These are phyloP conservation scores for Lipomyces yarrowii DNA, from an alignment of 1,139 yeast genomes.

Conservation along the genomic window DNA sequence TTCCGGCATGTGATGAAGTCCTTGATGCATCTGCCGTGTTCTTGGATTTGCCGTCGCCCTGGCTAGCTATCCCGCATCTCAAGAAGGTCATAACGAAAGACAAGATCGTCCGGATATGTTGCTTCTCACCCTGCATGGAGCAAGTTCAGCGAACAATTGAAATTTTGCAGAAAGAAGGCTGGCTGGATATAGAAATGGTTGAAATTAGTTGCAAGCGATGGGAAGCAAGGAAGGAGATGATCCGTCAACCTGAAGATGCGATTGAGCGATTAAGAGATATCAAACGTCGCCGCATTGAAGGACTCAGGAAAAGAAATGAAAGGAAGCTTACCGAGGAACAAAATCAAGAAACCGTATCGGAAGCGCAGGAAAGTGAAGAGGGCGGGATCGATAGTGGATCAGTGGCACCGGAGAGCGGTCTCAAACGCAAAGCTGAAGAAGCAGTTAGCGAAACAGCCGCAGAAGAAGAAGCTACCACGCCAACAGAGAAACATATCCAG, in stretches of 20 bases:
- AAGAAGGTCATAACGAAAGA: constrained; percentile 58
- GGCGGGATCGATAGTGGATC: constrained; percentile 31
- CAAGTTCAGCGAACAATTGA: constrained; percentile 88
- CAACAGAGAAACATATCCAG: constrained; percentile 14
- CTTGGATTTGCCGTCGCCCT: constrained; percentile 93
- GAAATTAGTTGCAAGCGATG: constrained; percentile 84
- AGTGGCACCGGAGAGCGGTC: constrained; percentile 5
- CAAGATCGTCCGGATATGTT: constrained; percentile 71
- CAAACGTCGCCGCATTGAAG: constrained; percentile 70
- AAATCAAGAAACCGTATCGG: constrained; percentile 34
- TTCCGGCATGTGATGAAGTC: constrained; percentile 41
- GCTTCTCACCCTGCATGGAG: constrained; percentile 97
- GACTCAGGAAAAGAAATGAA: constrained; percentile 63
- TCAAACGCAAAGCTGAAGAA: not conserved
- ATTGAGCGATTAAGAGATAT: constrained; percentile 79
- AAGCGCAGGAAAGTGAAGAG: constrained; percentile 27
- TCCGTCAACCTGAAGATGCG: constrained; percentile 77
- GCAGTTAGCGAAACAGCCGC: constrained; percentile 21
- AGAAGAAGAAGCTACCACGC: constrained; percentile 16
- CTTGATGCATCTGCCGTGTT: constrained; percentile 73
- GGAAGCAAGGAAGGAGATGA: constrained; percentile 93
- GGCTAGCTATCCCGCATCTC: constrained; percentile 90
- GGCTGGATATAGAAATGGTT: constrained; percentile 92
- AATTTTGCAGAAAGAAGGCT: constrained; percentile 71
- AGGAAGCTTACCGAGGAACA: constrained; percentile 35